Evolutionary conservation across 1,284 basidiomycete genomes (phyloP).

Genomic region (Erythrobasidium hasegawianum): DNA sequence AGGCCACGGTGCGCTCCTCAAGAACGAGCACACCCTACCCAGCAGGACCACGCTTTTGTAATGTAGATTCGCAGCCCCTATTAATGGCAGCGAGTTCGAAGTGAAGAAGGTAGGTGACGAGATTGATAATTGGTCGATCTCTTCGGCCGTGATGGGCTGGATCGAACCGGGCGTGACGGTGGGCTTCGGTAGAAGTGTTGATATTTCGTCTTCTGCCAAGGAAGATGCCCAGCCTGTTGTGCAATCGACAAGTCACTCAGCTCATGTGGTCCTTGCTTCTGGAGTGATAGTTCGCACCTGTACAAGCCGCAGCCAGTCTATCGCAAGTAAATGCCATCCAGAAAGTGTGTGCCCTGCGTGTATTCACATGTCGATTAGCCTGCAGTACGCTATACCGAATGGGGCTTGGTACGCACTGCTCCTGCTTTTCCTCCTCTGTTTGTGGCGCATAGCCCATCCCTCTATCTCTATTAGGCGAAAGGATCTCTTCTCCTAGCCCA

Average conservation of each 20-base stretch:
- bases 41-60: slow-evolving; percentile 41
- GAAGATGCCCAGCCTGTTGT: slow-evolving; percentile 38
- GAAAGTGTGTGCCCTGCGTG: slow-evolving; percentile 36
- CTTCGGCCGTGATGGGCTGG: slow-evolving; percentile 19
- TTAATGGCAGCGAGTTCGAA: slow-evolving; percentile 39
- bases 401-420: slow-evolving; percentile 1
- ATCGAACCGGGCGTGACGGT: slow-evolving; percentile 13
- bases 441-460: slow-evolving; percentile 3
- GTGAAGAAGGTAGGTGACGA: slow-evolving; percentile 39
- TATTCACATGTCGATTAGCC: background rate
- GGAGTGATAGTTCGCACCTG: slow-evolving; percentile 1
- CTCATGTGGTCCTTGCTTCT: no score
- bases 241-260: no score
- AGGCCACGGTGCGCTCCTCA: slow-evolving; percentile 36
- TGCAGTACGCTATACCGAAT: background rate
- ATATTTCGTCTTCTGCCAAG: slow-evolving; percentile 42
- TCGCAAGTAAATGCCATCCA: slow-evolving; percentile 39
- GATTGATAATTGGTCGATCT: slow-evolving; percentile 36
- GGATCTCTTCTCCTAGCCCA: background rate
- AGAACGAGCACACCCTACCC: slow-evolving; percentile 38
- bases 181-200: slow-evolving; percentile 38
- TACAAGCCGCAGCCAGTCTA: slow-evolving; percentile 37
- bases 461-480: background rate
- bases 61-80: slow-evolving; percentile 38
- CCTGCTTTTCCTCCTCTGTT: slow-evolving; percentile 22